Conservation (phyloP, 2,329 filamentous ascomycete species). For the Seiridium cupressi region DNA sequence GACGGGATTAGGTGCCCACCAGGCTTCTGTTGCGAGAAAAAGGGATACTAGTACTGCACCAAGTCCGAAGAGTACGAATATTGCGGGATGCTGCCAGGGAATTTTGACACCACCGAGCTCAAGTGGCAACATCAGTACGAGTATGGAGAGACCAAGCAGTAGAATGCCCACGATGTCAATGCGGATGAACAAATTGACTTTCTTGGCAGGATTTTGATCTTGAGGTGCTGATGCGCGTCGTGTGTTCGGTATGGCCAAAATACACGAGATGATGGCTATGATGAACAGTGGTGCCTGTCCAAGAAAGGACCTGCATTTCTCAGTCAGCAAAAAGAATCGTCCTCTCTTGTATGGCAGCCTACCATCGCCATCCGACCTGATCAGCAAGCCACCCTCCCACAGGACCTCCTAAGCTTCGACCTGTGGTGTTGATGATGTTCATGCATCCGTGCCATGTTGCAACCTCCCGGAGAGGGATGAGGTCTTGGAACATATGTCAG, state of each 20-base stretch:
- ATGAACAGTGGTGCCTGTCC: constrained; percentile 54
- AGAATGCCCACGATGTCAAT: constrained; percentile 12
- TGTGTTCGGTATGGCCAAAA: constrained; percentile 31
- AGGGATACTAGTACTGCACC: background rate
- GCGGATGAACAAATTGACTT: background rate
- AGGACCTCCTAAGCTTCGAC: constrained; percentile 51
- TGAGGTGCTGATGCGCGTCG: background rate
- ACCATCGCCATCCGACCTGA: constrained; percentile 66
- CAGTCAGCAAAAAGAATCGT: constrained; percentile 19
- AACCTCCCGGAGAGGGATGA: constrained; percentile 50
- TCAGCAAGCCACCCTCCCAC: constrained; percentile 62
- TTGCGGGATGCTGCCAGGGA: constrained; percentile 10
- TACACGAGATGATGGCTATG: constrained; percentile 41
- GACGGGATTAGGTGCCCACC: constrained; percentile 36
- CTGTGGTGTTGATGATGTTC: constrained; percentile 50
- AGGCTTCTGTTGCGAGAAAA: constrained; percentile 23
- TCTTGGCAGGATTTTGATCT: background rate
- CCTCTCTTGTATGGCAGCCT: background rate
- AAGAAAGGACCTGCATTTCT: constrained; percentile 62
- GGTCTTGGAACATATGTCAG: constrained; percentile 30
- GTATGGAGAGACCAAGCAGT: constrained; percentile 6
- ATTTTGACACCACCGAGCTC: constrained; percentile 11
- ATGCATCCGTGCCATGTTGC: constrained; percentile 48
- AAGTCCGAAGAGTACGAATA: background rate
- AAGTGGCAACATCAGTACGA: constrained; percentile 11